Evolutionary conservation across 2,329 filamentous ascomycete genomes (phyloP).

Genomic region (Trichophyton schoenleinii): DNA sequence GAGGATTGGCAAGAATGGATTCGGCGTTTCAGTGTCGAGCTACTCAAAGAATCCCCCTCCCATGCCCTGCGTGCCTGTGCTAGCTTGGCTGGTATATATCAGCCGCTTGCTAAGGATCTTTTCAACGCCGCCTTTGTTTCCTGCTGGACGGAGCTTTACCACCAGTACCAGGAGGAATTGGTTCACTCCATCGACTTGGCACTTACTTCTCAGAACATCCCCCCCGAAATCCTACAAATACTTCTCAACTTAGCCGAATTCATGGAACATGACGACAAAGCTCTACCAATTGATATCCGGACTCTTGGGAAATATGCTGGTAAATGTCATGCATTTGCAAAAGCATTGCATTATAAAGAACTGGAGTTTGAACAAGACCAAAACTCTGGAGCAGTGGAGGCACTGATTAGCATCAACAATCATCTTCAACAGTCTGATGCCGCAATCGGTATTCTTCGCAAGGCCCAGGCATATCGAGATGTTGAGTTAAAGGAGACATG

Average conservation of each 20-base stretch:
- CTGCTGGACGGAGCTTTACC: conserved; percentile 96
- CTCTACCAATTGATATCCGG: conserved; percentile 90
- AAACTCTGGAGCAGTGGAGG: conserved; percentile 88
- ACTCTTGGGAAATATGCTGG: conserved; percentile 89
- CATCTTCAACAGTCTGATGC: conserved; percentile 97
- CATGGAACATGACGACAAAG: conserved; percentile 99
- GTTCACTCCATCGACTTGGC: conserved; percentile 92
- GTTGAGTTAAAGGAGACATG: conserved; percentile 95
- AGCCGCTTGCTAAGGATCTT: conserved; percentile 78
- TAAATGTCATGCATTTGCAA: conserved; percentile 94
- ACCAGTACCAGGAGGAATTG: conserved; percentile 92
- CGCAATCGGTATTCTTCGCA: conserved; percentile 91
- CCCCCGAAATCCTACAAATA: conserved; percentile 86
- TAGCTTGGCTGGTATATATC: conserved; percentile 77
- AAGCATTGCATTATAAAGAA: conserved; percentile 97
- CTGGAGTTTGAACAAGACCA: conserved; percentile 96
- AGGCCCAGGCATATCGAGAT: conserved; percentile 89
- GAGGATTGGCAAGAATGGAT: conserved; percentile 99
- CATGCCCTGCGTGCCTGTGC: conserved; percentile 90
- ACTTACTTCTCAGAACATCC: conserved; percentile 87
- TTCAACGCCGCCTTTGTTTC: conserved; percentile 99
- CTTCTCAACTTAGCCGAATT: conserved; percentile 95
- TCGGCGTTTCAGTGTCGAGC: conserved; percentile 84
- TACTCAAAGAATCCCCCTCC: conserved; percentile 89
- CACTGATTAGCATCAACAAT: conserved; percentile 98